Conservation (phyloP, 2,329 filamentous ascomycete species). For the Penicillium vulpinum region DNA sequence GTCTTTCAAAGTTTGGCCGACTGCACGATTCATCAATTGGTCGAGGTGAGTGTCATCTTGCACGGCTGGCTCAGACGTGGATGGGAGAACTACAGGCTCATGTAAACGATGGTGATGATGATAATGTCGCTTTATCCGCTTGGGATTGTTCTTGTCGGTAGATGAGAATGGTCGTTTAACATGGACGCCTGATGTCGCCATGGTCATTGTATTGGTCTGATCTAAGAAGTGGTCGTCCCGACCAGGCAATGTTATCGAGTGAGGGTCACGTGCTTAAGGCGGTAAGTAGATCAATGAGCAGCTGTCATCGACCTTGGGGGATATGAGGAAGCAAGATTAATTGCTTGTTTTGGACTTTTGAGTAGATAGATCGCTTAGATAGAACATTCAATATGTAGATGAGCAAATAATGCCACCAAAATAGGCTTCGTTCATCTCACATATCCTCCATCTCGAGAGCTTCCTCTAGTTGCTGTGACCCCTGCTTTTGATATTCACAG, state of each 20-base stretch:
- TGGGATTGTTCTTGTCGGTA: conserved; percentile 24
- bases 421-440: neutral
- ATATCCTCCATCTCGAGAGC: neutral
- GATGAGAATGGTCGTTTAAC: conserved; percentile 38
- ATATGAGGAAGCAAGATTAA: neutral
- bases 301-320: neutral
- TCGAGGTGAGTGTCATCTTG: conserved; percentile 56
- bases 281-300: neutral
- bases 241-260: conserved; percentile 11
- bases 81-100: conserved; percentile 32
- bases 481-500: neutral
- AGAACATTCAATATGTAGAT: neutral
- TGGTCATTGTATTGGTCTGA: conserved; percentile 24
- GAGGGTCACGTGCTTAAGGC: neutral
- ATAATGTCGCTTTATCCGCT: conserved; percentile 42
- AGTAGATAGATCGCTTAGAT: neutral
- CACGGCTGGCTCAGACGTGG: conserved; percentile 39
- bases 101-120: conserved; percentile 46
- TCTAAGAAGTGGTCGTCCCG: conserved; percentile 9
- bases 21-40: conserved; percentile 56
- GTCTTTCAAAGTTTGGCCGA: conserved; percentile 53
- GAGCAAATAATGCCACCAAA: neutral
- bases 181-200: conserved; percentile 31
- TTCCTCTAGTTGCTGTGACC: neutral
- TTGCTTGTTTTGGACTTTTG: neutral